These are phyloP conservation scores for Kuraishia borneana DNA, from an alignment of 805 yeast genomes.

Conservation along the genomic window DNA sequence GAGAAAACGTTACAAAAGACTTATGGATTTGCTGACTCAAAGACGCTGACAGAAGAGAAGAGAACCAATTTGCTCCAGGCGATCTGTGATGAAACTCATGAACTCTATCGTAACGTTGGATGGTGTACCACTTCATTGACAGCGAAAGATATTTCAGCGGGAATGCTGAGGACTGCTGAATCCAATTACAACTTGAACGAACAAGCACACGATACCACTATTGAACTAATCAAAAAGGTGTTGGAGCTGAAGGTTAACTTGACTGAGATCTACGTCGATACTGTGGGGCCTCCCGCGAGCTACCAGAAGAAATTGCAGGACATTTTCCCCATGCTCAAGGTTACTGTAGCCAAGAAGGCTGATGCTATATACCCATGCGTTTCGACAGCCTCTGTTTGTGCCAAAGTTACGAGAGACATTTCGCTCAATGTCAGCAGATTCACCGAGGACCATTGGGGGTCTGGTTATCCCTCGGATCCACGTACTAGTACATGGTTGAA, in stretches of 20 bases:
- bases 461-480: slow-evolving; percentile 94
- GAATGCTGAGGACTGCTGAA: slow-evolving; percentile 65
- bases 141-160: slow-evolving; percentile 76
- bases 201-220: slow-evolving; percentile 95
- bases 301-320: slow-evolving; percentile 67
- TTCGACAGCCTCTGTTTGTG: slow-evolving; percentile 89
- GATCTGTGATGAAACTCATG: slow-evolving; percentile 27
- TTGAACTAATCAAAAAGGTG: slow-evolving; percentile 59
- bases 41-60: slow-evolving; percentile 63
- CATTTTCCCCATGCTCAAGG: slow-evolving; percentile 56
- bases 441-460: slow-evolving; percentile 46
- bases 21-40: slow-evolving; percentile 90
- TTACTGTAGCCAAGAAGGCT: slow-evolving; percentile 90
- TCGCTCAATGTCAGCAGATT: slow-evolving; percentile 27
- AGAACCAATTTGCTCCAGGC: slow-evolving; percentile 46
- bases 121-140: slow-evolving; percentile 83
- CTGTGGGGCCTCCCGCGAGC: slow-evolving; percentile 89
- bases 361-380: slow-evolving; percentile 89
- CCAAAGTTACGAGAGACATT: slow-evolving; percentile 89
- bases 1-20: slow-evolving; percentile 31
- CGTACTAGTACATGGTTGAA: slow-evolving; percentile 72
- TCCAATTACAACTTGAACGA: slow-evolving; percentile 73
- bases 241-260: slow-evolving; percentile 51
- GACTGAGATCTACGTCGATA: slow-evolving; percentile 75
- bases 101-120: slow-evolving; percentile 53